Base-by-base conservation (phyloP, 177 flowering plant genomes). In the Vitis hybrid region DNA sequence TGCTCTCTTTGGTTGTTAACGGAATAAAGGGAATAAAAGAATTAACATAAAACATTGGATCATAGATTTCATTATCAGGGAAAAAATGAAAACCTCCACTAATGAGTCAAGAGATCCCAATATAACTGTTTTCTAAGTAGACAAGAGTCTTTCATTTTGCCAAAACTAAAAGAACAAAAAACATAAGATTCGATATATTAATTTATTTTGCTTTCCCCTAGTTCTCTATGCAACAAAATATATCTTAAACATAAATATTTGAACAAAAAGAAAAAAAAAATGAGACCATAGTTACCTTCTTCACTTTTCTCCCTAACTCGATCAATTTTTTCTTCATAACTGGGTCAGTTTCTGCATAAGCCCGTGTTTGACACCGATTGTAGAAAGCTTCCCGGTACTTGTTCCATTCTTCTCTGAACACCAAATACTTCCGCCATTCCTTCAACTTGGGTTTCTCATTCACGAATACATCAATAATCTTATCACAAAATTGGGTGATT, bases 361-460 rank as follows among this genome's bases (percentile, higher is more conserved):
- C 93, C 48, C 88, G 81, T 1, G 69, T 74, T 56, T 55, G 80
- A 70, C 98, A 94, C 64, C 88, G 84, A 53, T 22, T 71, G 58
- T 90, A 92, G 75, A 94, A 94, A 53, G 79, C 79, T 3, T 90
- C 91, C 64, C 84, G 80, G 39, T 94, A 92, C 75, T 85, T 92
- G n/a, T 80, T 85, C 98, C 98, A 94, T 65, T 94, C 98, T 45
- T 94, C 93, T 70, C 97, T 82, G 65, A 90, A 87, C 68, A 87
- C 83, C 85, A 94, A 76, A 50, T 86, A 86, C 83, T 83, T 90
- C 63, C 81, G 89, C 98, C 97, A 94, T 31, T 94, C 93, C 74
- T 82, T 92, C 1, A 86, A 62, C 77, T 75, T 86, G 39, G 94
- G 80, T 72, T 92, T 94, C 91, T 92, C 97, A 74, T 81, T 86